Base-by-base conservation (phyloP, 768 basidiomycete genomes). In the Phallus indusiatus region DNA sequence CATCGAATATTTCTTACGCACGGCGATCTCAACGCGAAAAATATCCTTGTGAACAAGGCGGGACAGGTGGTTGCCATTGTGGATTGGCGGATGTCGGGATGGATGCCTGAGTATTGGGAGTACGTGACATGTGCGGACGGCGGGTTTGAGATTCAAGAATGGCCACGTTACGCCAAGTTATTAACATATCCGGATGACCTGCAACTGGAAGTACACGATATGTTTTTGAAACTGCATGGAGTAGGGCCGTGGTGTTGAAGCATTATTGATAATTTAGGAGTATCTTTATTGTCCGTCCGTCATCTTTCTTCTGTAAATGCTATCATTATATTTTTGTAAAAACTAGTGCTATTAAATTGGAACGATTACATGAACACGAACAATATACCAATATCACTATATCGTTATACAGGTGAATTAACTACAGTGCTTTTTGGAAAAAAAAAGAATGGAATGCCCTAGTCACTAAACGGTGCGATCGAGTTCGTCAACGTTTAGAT, bases 1-100 rank as follows among this genome's bases (percentile, higher is more conserved):
- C 61, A 48, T 50, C 18, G 47, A 60, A 53, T 64, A n/a, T 58
- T 37, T 7, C 34, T 52, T 21, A 51, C 50, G 3, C 57, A 59
- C 21, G 47, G 57, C 28, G 57, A 58, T 36, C 35, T 58, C 22
- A 35, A 46, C 21, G 42, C 57, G 8, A 49, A 35, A n/a, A 59
- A 59, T 53, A 36, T 59, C 11, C 34, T 59, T 17, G 35, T 52
- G 16, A 34, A 52, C 9, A 14, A 16, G 14, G 49, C 34, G 6
- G 57, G 57, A 11, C n/a, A 22, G 12, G 16, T 59, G 1, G 49
- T 48, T 10, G 57, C 57, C 12, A 59, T 52, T 50, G 51, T 59
- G 16, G 50, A 59, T 52, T 59, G 57, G 57, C 35, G 42, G 33
- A 36, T 24, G 17, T 22, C 57, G 7, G 57, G 57, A 37, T 59